Evolutionary conservation across 179 eudicot genomes (phyloP).

Genomic region (Dionaea muscipula): DNA sequence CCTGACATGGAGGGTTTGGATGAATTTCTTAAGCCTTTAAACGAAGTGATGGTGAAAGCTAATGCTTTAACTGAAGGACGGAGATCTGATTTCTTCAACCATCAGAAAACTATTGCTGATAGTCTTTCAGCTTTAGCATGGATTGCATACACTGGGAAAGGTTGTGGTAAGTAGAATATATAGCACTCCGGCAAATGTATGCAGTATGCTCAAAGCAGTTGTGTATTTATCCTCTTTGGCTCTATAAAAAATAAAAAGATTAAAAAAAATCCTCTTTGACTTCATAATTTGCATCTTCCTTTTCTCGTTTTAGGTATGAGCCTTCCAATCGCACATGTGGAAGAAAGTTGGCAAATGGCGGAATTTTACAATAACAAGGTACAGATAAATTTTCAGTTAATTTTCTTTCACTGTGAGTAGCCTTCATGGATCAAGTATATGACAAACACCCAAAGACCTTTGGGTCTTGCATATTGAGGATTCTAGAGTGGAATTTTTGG

Average conservation of each 20-base stretch:
- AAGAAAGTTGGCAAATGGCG: constrained; percentile 98
- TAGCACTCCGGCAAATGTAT: neutral
- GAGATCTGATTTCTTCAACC: constrained; percentile 69
- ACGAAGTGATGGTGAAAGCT: constrained; percentile 64
- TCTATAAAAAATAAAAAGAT: no score
- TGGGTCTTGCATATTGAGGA: neutral
- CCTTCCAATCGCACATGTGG: constrained; percentile 94
- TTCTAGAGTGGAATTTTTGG: neutral
- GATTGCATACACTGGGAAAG: constrained; percentile 92
- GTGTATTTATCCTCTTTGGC: neutral
- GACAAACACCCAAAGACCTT: no score
- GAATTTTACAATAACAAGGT: constrained; percentile 96
- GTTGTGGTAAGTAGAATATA: constrained; percentile 51
- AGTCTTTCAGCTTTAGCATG: constrained; percentile 87
- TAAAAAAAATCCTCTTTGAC: neutral
- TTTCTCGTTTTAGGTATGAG: constrained; percentile 61
- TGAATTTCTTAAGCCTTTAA: constrained; percentile 77
- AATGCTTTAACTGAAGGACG: constrained; percentile 62
- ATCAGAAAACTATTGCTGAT: constrained; percentile 68
- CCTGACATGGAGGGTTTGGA: constrained; percentile 67
- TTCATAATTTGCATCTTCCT: constrained; percentile 6
- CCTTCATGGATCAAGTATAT: no score
- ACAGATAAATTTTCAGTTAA: neutral
- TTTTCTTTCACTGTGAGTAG: neutral
- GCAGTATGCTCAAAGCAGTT: neutral